Base-by-base conservation (phyloP, 768 basidiomycete genomes). In the Solioccasus polychromus region DNA sequence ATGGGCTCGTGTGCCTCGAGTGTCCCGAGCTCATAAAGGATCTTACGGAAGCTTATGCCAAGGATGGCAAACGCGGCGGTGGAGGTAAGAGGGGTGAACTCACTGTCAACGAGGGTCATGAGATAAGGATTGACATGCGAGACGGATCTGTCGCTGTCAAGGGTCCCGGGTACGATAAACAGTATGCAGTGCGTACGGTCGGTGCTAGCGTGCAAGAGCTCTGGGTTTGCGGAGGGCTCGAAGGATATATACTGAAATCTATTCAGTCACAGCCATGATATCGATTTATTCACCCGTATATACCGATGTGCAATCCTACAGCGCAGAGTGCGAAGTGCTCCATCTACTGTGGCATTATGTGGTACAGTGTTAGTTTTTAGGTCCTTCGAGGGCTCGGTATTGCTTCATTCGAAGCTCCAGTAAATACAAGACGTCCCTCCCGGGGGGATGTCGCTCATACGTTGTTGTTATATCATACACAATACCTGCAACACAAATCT, bases 181-280 rank as follows among this genome's bases (percentile, higher is more conserved):
- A 69, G 51, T 88, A 95, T 60, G 52, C 59, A 15, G 77, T 92
- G 14, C 79, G 86, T 29, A 79, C 85, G 9, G 85, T 99, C 6
- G 96, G 96, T 9, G 72, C 82, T 35, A 96, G 93, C 62, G 95
- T 99, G 38, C 96, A 99, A 71, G 95, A 99, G 68, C 71, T 99
- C 34, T 98, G 96, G 96, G 75, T 94, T 12, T 94, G 91, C 53
- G 93, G 91, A 8, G 93, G 94, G 7, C 66, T 98, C 45, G 95
- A 98, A 59, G 92, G 92, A 2, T 96, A 83, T 63, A 89, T 97
- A 39, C 66, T 92, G 57, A 89, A 89, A 65, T 69, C 71, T 54
- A 85, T 90, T 40, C 71, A 71, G 49, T 61, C 62, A 7, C 66
- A 69, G 44, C 30, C 39, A 31, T 62, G 47, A 61, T 19, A 23